Evolutionary conservation across 371 early-diverging fungal genomes (phyloP).

Genomic region (Apophysomyces trapeziformis): DNA sequence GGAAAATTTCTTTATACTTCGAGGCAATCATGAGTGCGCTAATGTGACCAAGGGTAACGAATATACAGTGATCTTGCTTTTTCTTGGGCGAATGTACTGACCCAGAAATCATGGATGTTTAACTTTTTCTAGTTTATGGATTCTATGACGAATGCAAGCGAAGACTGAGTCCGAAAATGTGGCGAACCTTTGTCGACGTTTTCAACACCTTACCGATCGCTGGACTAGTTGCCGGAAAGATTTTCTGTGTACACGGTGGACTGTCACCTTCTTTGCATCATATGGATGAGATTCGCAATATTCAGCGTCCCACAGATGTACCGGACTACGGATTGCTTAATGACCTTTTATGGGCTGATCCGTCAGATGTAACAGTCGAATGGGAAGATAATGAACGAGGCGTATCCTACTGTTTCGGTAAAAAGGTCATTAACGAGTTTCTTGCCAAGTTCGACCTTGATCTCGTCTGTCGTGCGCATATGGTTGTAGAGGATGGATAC

Average conservation of each 20-base stretch:
- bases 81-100: neutral
- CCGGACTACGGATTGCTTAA: constrained; percentile 90
- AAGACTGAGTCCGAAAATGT: constrained; percentile 86
- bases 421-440: constrained; percentile 84
- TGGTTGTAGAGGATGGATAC: constrained; percentile 98
- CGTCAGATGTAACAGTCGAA: constrained; percentile 70
- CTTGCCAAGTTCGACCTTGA: constrained; percentile 87
- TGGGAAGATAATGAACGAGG: constrained; percentile 99
- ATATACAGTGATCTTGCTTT: neutral
- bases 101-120: neutral
- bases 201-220: constrained; percentile 97
- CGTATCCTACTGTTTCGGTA: constrained; percentile 94
- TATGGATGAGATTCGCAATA: constrained; percentile 90
- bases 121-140: constrained; percentile 76
- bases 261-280: constrained; percentile 74
- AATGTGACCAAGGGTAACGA: constrained; percentile 85
- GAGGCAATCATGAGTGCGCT: constrained; percentile 98
- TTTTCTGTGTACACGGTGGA: constrained; percentile 98
- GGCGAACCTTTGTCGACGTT: constrained; percentile 95
- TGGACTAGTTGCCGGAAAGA: constrained; percentile 91
- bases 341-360: constrained; percentile 92
- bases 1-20: constrained; percentile 93
- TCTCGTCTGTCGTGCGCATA: constrained; percentile 96
- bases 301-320: constrained; percentile 91
- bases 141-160: constrained; percentile 99